Percentiles rank a stretch among this genome's conserved stretches.
These are phyloP conservation scores for Penicillium sp. DNA, from an alignment of 2,329 filamentous ascomycete species.

Conservation along the genomic window DNA sequence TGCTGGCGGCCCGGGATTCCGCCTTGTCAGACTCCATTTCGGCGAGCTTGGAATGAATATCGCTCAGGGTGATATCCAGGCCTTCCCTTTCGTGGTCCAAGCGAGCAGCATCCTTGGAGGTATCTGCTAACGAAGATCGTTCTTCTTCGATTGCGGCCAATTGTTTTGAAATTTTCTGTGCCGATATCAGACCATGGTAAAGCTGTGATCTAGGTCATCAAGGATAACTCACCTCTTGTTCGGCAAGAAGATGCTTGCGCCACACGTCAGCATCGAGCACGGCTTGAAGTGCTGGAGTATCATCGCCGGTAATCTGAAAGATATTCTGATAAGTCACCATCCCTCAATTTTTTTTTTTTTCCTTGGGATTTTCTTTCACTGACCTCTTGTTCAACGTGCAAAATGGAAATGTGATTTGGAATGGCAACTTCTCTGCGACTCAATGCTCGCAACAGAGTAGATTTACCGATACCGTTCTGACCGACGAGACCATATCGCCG, in stretches of 20 bases:
- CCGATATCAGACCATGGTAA: slow-evolving; percentile 9
- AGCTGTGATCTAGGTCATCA: neutral
- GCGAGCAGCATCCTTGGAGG: slow-evolving; percentile 77
- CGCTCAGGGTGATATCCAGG: slow-evolving; percentile 81
- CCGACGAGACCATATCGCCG: slow-evolving; percentile 94
- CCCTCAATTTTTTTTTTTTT: too few species aligned
- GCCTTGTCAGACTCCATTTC: slow-evolving; percentile 99
- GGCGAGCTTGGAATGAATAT: slow-evolving; percentile 83
- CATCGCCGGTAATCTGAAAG: slow-evolving; percentile 77
- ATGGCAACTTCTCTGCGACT: slow-evolving; percentile 90
- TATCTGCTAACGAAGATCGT: slow-evolving; percentile 76
- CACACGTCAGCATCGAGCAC: slow-evolving; percentile 97
- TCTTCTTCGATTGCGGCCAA: slow-evolving; percentile 72
- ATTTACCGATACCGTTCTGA: slow-evolving; percentile 98
- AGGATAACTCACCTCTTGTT: slow-evolving; percentile 65
- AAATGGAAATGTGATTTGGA: slow-evolving; percentile 95
- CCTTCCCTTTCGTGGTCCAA: slow-evolving; percentile 84
- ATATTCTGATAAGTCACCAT: slow-evolving; percentile 13
- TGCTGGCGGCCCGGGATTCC: slow-evolving; percentile 89
- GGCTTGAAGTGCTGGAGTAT: slow-evolving; percentile 88
- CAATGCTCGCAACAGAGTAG: slow-evolving; percentile 85
- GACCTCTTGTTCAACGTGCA: slow-evolving; percentile 98
- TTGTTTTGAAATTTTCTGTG: slow-evolving; percentile 67
- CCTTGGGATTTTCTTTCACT: too few species aligned
- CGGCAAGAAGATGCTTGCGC: slow-evolving; percentile 87